These are phyloP conservation scores for Apiotrichum brassicae DNA, from an alignment of 1,284 basidiomycete genomes.

Conservation along the genomic window DNA sequence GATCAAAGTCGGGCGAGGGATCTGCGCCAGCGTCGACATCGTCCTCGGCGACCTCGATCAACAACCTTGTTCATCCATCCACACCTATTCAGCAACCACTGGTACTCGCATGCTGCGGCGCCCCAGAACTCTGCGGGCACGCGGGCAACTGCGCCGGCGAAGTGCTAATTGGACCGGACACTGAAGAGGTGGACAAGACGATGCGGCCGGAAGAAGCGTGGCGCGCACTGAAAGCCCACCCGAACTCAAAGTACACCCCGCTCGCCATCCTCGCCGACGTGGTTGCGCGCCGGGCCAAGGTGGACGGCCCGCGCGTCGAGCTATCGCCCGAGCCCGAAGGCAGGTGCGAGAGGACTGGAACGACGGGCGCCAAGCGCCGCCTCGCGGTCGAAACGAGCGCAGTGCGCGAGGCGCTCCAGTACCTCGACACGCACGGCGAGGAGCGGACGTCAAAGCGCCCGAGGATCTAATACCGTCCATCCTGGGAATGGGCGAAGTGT, in stretches of 20 bases:
- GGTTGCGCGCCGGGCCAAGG: constrained; percentile 72
- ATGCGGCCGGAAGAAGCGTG: constrained; percentile 78
- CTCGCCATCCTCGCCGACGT: constrained; percentile 76
- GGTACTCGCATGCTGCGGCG: constrained; percentile 38
- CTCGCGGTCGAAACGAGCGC: constrained; percentile 69
- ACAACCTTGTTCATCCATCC: constrained; percentile 4
- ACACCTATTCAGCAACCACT: constrained; percentile 19
- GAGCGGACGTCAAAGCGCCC: constrained; percentile 3
- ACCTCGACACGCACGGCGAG: constrained; percentile 54
- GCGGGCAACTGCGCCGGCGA: constrained; percentile 24
- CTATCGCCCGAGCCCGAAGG: constrained; percentile 53
- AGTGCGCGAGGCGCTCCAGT: constrained; percentile 67
- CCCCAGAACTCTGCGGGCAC: constrained; percentile 36
- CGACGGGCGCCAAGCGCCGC: constrained; percentile 48
- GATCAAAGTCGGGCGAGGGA: no score
- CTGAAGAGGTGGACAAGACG: constrained; percentile 47
- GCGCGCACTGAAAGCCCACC: constrained; percentile 79
- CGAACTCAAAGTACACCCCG: constrained; percentile 75
- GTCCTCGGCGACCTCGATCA: constrained; percentile 1
- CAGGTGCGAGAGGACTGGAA: constrained; percentile 42
- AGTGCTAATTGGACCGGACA: constrained; percentile 22
- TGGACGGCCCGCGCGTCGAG: constrained; percentile 63
- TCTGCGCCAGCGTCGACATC: background rate
- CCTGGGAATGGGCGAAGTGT: background rate
- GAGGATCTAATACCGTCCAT: background rate